Evolutionary conservation across 78 protist species (phyloP).

Genomic region (Cavenderia fasciculata): DNA sequence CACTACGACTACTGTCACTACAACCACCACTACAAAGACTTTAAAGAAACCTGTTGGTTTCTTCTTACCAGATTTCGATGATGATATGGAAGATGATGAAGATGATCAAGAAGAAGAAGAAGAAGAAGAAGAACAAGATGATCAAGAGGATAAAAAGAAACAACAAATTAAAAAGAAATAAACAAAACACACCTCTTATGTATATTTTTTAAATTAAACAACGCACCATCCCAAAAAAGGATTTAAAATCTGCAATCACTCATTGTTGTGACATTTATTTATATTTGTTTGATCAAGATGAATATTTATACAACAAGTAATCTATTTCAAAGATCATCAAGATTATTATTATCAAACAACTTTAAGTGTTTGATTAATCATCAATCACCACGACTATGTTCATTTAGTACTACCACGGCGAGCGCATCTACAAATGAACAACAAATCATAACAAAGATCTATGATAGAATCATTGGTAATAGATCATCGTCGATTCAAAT

Average conservation of each 20-base stretch:
- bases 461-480: constrained; percentile 3
- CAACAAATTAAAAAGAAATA: constrained; percentile 21
- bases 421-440: neutral
- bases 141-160: neutral
- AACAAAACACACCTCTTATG: neutral
- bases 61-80: constrained; percentile 35
- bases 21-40: constrained; percentile 13
- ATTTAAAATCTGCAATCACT: no score
- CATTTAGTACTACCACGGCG: no score
- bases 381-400: no score
- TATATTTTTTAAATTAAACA: neutral
- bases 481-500: constrained; percentile 4
- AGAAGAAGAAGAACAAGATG: neutral
- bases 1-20: constrained; percentile 15
- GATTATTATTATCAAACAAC: no score
- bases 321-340: no score
- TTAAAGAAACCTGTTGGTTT: neutral
- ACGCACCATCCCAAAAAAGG: no score
- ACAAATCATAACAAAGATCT: neutral
- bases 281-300: no score
- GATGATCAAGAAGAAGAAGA: constrained; percentile 20
- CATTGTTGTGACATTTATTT: no score
- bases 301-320: no score
- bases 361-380: no score
- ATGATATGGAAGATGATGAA: constrained; percentile 27